These are phyloP conservation scores for Alopecurus myosuroides DNA, from an alignment of 176 grass and related monocot genomes.

Conservation along the genomic window DNA sequence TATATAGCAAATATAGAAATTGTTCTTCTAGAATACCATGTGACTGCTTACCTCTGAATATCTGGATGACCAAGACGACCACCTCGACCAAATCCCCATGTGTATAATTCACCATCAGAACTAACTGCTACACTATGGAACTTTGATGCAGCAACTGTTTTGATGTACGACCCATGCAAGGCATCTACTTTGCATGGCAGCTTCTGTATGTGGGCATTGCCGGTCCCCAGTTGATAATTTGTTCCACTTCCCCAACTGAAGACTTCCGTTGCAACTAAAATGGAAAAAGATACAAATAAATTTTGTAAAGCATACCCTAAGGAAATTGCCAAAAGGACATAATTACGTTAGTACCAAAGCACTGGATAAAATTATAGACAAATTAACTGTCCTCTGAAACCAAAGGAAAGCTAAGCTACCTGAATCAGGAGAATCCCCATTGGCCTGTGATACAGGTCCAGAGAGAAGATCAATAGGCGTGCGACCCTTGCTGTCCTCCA, in stretches of 20 bases:
- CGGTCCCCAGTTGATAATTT: slow-evolving; percentile 96
- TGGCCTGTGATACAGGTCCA: slow-evolving; percentile 67
- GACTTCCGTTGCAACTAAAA: slow-evolving; percentile 89
- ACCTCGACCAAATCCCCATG: slow-evolving; percentile 97
- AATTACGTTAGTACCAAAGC: background rate
- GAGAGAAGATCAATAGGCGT: slow-evolving; percentile 92
- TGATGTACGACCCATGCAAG: slow-evolving; percentile 79
- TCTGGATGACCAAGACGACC: slow-evolving; percentile 94
- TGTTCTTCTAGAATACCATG: background rate
- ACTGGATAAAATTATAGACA: slow-evolving; percentile 15
- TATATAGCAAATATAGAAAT: background rate
- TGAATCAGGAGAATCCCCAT: slow-evolving; percentile 63
- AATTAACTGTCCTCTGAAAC: slow-evolving; percentile 4
- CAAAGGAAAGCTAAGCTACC: slow-evolving; percentile 48
- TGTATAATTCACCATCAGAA: slow-evolving; percentile 86
- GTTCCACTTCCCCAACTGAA: slow-evolving; percentile 99
- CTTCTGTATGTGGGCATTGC: slow-evolving; percentile 97
- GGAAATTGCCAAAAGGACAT: slow-evolving; percentile 20
- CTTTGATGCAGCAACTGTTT: slow-evolving; percentile 72
- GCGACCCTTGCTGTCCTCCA: slow-evolving; percentile 85
- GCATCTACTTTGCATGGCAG: slow-evolving; percentile 97
- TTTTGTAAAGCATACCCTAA: slow-evolving; percentile 35
- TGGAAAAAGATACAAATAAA: slow-evolving; percentile 16
- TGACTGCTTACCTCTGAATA: slow-evolving; percentile 67
- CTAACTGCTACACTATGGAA: slow-evolving; percentile 94